Base-by-base conservation (phyloP, 2,329 filamentous ascomycete genomes). In the Tolypocladium paradoxum region DNA sequence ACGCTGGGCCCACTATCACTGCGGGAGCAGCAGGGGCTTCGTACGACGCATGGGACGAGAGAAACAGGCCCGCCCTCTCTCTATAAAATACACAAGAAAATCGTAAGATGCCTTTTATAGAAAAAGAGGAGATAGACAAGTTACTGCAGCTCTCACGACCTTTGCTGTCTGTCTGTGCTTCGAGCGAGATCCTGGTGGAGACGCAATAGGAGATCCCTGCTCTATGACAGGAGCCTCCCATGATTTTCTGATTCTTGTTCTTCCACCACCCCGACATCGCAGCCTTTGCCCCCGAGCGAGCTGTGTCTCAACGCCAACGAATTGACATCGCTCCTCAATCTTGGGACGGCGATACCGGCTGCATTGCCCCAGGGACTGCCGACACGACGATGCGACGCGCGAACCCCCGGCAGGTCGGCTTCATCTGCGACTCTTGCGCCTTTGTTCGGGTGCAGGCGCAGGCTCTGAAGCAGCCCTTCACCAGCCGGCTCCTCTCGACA, bases 351-450 rank as follows among this genome's bases (percentile, higher is more conserved):
- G 16, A n/a, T 12, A 46, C 24, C 18, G 43, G 24, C 24, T 22
- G 5, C 24, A 45, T 29, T 27, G 24, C 24, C 43, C 43, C 43
- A 29, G 9, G 18, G 22, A 31, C 14, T 2, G 7, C 40, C 22
- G 40, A 29, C 27, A 14, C 43, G 20, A 51, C 37, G 37, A 76
- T 76, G 73, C 71, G 70, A 48, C 66, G 66, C 62, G 62, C 67
- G 53, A 61, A 53, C 35, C 60, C 65, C 16, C 63, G 63, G 24
- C 61, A 62, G 50, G 58, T 69, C 34, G 60, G 68, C 58, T 67
- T 71, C 53, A 57, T 76, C 51, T 77, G 76, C 65, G 71, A 73
- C 51, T 65, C 70, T 49, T 78, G 75, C 61, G 61, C 73, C 51
- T 66, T 68, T 55, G 58, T 70, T 48, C 60, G 65, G 24, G 50